Evolutionary conservation across 2,329 filamentous ascomycete genomes (phyloP).

Genomic region (Ambrosiella xylebori): DNA sequence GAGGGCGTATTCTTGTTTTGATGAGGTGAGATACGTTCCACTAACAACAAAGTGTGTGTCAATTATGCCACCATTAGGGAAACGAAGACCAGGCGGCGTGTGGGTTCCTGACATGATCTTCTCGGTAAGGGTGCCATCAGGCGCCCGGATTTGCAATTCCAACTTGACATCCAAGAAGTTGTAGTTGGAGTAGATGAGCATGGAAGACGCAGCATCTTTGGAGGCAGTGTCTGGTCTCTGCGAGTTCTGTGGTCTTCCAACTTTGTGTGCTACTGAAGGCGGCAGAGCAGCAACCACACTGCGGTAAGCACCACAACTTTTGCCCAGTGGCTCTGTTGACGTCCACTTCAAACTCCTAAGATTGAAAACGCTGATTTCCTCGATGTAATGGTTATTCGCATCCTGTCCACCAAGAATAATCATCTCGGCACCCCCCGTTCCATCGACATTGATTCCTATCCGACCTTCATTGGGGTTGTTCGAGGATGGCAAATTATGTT

Average conservation of each 20-base stretch:
- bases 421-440: conserved; percentile 88
- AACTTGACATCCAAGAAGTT: conserved; percentile 96
- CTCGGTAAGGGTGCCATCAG: conserved; percentile 71
- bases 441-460: conserved; percentile 77
- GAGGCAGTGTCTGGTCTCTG: conserved; percentile 16
- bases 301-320: conserved; percentile 89
- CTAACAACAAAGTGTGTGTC: conserved; percentile 95
- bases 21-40: conserved; percentile 91
- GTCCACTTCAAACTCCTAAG: conserved; percentile 91
- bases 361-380: conserved; percentile 97
- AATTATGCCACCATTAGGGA: conserved; percentile 89
- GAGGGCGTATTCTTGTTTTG: conserved; percentile 92
- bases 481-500: conserved; percentile 70
- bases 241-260: conserved; percentile 40
- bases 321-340: conserved; percentile 67
- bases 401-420: conserved; percentile 93
- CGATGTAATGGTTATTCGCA: conserved; percentile 95
- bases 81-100: conserved; percentile 80
- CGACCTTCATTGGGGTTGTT: conserved; percentile 66
- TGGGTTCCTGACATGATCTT: conserved; percentile 75
- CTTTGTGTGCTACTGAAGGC: conserved; percentile 43
- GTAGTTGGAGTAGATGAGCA: conserved; percentile 98
- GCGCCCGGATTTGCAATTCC: conserved; percentile 72
- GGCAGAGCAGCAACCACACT: conserved; percentile 81
- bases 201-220: conserved; percentile 45